Evolutionary conservation across 345 rosid genomes (phyloP).

Genomic region (Capsella bursapastoris): DNA sequence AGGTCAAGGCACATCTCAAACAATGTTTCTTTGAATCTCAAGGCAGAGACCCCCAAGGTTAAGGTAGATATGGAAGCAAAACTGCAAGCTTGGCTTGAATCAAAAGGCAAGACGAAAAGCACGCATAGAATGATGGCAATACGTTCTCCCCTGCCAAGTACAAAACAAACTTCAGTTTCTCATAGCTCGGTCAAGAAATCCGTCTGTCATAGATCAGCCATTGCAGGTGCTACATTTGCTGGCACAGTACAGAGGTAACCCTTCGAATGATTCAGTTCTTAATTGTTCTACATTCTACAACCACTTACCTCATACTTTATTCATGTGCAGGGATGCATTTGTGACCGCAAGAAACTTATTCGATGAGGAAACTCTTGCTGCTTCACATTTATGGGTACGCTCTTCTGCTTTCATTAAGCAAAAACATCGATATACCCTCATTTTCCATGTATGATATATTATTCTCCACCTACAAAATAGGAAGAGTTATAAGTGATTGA

Average conservation of each 20-base stretch:
- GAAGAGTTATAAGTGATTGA: neutral
- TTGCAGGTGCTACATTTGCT: conserved; percentile 45
- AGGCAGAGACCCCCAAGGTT: conserved; percentile 62
- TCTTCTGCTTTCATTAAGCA: neutral
- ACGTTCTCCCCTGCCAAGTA: conserved; percentile 53
- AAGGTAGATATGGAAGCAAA: conserved; percentile 85
- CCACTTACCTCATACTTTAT: conserved; percentile 8
- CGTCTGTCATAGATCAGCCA: conserved; percentile 46
- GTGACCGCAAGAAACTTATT: conserved; percentile 55
- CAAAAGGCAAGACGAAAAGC: conserved; percentile 86
- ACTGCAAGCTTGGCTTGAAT: conserved; percentile 83
- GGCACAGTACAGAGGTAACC: conserved; percentile 52
- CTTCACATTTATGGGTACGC: conserved; percentile 54
- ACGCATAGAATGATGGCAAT: conserved; percentile 49
- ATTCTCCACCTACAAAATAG: neutral
- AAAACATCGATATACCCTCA: neutral
- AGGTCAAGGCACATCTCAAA: conserved; percentile 85
- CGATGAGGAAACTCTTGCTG: conserved; percentile 46
- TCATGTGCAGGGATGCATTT: conserved; percentile 49
- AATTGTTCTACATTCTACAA: neutral
- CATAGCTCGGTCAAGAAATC: conserved; percentile 54
- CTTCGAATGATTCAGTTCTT: conserved; percentile 15
- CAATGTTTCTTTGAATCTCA: conserved; percentile 54
- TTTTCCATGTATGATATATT: neutral
- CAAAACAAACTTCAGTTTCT: conserved; percentile 47